phyloP scores from a whole-genome alignment of 192 early-diverging fungal species.

The Umbelopsis isabellina region DNA sequence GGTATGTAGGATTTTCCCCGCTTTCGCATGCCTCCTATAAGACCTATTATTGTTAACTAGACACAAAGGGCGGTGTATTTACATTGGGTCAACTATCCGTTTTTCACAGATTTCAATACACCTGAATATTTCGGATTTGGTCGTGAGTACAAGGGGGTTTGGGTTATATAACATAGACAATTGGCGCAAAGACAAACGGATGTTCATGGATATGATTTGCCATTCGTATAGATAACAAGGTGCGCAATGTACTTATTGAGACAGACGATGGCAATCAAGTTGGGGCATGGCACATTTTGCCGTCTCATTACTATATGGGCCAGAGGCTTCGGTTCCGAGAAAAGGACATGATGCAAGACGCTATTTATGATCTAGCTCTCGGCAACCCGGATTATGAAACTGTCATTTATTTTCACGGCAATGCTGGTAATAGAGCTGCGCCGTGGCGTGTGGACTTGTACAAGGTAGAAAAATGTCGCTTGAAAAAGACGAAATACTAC shows the following conservation, averaged over 20 bases:
- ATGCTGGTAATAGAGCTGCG: slow-evolving; percentile 40
- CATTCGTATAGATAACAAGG: slow-evolving; percentile 34
- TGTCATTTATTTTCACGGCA: slow-evolving; percentile 46
- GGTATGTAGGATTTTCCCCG: slow-evolving; percentile 10
- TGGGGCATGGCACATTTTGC: slow-evolving; percentile 45
- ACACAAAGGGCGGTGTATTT: slow-evolving; percentile 33
- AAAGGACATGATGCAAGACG: not conserved
- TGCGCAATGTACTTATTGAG: slow-evolving; percentile 33
- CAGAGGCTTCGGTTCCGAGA: slow-evolving; percentile 20
- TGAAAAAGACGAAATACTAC: not conserved
- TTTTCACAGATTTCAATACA: slow-evolving; percentile 27
- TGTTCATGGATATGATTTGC: not conserved
- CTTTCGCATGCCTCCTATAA: slow-evolving; percentile 3
- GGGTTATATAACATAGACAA: too few species aligned
- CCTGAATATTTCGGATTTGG: slow-evolving; percentile 44
- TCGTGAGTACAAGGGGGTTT: slow-evolving; percentile 22
- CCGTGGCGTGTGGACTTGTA: slow-evolving; percentile 42
- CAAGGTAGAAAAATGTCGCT: slow-evolving; percentile 21
- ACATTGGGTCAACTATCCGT: slow-evolving; percentile 36
- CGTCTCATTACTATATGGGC: slow-evolving; percentile 31
- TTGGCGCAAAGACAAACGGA: not conserved
- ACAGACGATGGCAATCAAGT: slow-evolving; percentile 36
- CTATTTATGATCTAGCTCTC: slow-evolving; percentile 30
- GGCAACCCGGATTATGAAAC: slow-evolving; percentile 34
- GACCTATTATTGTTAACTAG: not conserved